phyloP scores from a whole-genome alignment of 495 filamentous ascomycete species.

The Cryomyces minteri region DNA sequence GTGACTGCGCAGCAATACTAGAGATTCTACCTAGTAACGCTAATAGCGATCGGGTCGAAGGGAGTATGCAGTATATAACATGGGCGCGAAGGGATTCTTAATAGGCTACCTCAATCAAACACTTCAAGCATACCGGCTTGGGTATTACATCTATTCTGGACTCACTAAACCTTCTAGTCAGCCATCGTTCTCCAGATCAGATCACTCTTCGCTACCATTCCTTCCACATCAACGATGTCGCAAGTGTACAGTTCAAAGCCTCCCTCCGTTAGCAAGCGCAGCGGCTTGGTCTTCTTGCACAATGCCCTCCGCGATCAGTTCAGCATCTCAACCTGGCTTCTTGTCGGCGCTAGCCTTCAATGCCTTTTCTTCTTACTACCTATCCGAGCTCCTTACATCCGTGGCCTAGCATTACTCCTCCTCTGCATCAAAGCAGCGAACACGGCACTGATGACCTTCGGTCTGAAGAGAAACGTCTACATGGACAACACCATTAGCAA shows the following conservation, averaged over 20 bases:
- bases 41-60: too few relatives aligned
- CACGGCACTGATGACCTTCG: slow-evolving; percentile 10
- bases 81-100: too few relatives aligned
- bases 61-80: too few relatives aligned
- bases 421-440: slow-evolving; percentile 13
- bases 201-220: too few relatives aligned
- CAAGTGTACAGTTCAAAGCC: background rate
- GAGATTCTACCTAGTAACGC: too few relatives aligned
- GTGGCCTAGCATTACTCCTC: slow-evolving; percentile 7
- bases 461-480: slow-evolving; percentile 19
- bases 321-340: slow-evolving; percentile 24
- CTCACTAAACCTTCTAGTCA: too few relatives aligned
- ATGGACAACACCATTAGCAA: slow-evolving; percentile 18
- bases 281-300: background rate
- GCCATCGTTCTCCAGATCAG: too few relatives aligned
- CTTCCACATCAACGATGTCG: background rate
- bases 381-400: slow-evolving; percentile 5
- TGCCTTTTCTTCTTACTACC: slow-evolving; percentile 19
- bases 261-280: background rate
- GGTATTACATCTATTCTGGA: too few relatives aligned
- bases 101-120: too few relatives aligned
- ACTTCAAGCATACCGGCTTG: too few relatives aligned
- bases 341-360: slow-evolving; percentile 25
- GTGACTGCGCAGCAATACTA: too few relatives aligned
- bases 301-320: slow-evolving; percentile 11